Conservation (phyloP, 2,329 filamentous ascomycete genomes). For the Pseudogymnoascus sp. region DNA sequence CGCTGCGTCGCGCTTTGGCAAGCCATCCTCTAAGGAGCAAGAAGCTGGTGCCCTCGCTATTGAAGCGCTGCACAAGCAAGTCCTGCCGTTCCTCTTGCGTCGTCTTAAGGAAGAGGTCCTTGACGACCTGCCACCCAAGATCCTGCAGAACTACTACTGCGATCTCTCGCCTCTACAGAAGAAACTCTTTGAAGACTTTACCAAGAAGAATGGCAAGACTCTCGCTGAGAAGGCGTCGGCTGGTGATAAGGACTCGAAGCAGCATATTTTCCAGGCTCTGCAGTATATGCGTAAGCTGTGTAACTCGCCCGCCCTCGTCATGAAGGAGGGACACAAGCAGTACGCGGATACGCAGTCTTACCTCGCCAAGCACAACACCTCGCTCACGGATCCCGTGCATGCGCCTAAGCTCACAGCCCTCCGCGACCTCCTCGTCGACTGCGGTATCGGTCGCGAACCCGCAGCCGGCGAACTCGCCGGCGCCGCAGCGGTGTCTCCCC, state of each 20-base stretch:
- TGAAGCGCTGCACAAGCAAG: conserved; percentile 97
- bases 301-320: conserved; percentile 92
- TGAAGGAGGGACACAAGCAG: conserved; percentile 86
- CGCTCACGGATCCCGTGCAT: conserved; percentile 75
- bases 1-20: conserved; percentile 86
- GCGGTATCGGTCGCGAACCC: conserved; percentile 75
- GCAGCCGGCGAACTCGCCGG: conserved; percentile 46
- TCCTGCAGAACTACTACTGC: conserved; percentile 98
- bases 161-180: conserved; percentile 91
- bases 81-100: conserved; percentile 88
- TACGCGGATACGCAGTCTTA: conserved; percentile 82
- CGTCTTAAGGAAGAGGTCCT: conserved; percentile 96
- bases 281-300: conserved; percentile 99
- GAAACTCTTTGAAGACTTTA: conserved; percentile 94
- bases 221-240: conserved; percentile 75
- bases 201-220: conserved; percentile 83
- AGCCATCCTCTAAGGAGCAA: conserved; percentile 96
- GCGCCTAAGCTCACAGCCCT: conserved; percentile 89
- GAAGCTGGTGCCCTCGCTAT: conserved; percentile 93
- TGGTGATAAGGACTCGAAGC: conserved; percentile 86
- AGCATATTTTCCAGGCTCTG: conserved; percentile 97
- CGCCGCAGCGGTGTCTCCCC: conserved; percentile 75
- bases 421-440: conserved; percentile 92
- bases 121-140: conserved; percentile 94
- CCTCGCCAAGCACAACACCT: conserved; percentile 69